Base-by-base conservation (phyloP, 257 asterid genomes). In the Henckelia pumila region DNA sequence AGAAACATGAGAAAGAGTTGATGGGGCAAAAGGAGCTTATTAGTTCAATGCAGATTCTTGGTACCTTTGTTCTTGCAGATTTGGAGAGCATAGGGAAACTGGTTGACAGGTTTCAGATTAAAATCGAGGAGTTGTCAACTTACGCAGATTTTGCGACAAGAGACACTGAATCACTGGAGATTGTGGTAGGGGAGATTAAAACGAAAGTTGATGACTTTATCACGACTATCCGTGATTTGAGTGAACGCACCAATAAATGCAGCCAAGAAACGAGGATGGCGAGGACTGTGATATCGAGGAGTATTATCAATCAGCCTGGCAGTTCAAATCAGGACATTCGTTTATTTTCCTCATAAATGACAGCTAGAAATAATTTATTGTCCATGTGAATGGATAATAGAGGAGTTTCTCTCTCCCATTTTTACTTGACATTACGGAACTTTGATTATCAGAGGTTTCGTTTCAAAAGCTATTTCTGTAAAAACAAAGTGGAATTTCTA, bases 181-280 rank as follows among this genome's bases (percentile, higher is more conserved):
- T 84, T 26, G 96, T 88, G 0, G 84, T 88, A 35, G 88, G 75
- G 49, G 92, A 90, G 80, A 85, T 90, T 19, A 84, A 66, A 78
- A 83, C 66, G 63, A 78, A 88, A 73, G 81, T 81, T 63, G 78
- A 75, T 74, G 76, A 71, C n/a, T 88, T 90, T 61, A 69, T 82
- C 56, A 81, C 80, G 72, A 81, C 81, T 10, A 77, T 90, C 25
- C 87, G 77, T 26, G 91, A 83, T 62, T 74, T 90, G 81, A 68
- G 89, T 1, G 78, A 59, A 23, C 80, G 82, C 11, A 84, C 92
- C 0, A 82, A 84, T 53, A 84, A 82, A 69, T 90, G 96, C 69
- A 88, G 86, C 49, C 71, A 86, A 35, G 79, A 82, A 58, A 86
- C 89, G 66, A 77, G 82, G 74, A 82, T 64, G 84, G 90, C 97